Base-by-base conservation (phyloP, 1,284 basidiomycete genomes). In the Apiotrichum sp. region DNA sequence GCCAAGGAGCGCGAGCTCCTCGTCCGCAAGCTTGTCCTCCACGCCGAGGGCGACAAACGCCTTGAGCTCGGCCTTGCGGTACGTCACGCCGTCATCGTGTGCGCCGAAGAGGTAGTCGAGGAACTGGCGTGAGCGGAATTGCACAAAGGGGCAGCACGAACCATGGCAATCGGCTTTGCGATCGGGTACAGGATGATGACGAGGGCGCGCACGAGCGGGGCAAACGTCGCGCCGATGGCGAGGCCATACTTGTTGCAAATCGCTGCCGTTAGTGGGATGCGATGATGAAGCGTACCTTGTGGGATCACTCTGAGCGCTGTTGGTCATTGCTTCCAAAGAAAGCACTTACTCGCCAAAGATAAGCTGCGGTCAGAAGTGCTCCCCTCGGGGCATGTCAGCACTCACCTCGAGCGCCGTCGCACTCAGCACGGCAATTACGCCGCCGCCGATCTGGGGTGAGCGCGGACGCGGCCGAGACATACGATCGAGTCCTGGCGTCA, bases 41-140 rank as follows among this genome's bases (percentile, higher is more conserved):
- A 78, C 73, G 69, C 79, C 63, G 71, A 77, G 46, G 72, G 88
- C 48, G 22, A 97, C 82, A 73, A 97, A 96, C 0, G 88, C 89
- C 75, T 89, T 90, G 45, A 96, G 82, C 68, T 93, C 88, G 0
- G 88, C 88, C 72, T 92, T 92, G 65, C 90, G 89, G 77, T 93
- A 93, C 0, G 87, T 89, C 55, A 87, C 82, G 0, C 80, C 73
- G 44, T 78, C 72, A 36, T 67, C 69, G 61, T 80, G 77, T 29
- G 77, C 70, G 16, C 80, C 80, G 4, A 81, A 73, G 22, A 78
- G 64, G 44, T 65, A 71, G 65, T 81, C 79, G 13, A 78, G 69
- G 11, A 74, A 47, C 66, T 74, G 16, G 7, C 2, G 3, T 22
- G 32, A 41, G 22, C n/a, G 39, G 29, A 8, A 39, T 7, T 11